Percentiles rank a stretch among this genome's conserved stretches.
phyloP scores from a whole-genome alignment of 2,329 filamentous ascomycete genomes.

The Ceratocystis smalleyi region DNA sequence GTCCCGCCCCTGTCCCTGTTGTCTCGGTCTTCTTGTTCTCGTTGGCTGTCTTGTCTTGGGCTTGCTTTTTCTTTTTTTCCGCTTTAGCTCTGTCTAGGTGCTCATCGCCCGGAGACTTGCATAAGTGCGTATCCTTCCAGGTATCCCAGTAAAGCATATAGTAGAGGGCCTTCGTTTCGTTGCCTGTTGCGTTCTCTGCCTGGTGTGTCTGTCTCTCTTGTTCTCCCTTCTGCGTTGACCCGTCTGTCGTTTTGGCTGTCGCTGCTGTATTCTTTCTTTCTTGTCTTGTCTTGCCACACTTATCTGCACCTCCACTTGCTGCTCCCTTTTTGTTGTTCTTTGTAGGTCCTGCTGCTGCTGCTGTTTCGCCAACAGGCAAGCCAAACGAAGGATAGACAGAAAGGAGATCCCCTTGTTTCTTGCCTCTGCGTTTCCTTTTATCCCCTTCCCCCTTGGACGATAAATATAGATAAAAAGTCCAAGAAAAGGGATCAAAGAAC shows the following conservation, averaged over 20 bases:
- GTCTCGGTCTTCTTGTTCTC: background rate
- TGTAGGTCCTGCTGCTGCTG: background rate
- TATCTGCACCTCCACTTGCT: too few species aligned
- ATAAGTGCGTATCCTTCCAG: too few species aligned
- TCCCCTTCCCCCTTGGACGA: background rate
- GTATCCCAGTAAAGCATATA: too few species aligned
- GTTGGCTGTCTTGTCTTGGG: background rate
- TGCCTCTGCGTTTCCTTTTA: too few species aligned
- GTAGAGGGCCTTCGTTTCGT: background rate
- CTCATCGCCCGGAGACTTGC: too few species aligned
- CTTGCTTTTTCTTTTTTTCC: background rate
- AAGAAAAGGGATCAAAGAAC: background rate
- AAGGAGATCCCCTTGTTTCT: background rate
- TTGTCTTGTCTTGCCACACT: background rate
- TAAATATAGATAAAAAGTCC: background rate
- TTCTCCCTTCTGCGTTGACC: background rate
- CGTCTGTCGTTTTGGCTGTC: background rate
- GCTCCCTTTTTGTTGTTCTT: background rate
- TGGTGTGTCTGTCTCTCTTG: background rate
- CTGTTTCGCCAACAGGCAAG: background rate
- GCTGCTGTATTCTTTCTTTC: background rate
- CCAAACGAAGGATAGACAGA: background rate
- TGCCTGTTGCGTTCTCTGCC: background rate
- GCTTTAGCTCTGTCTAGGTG: too few species aligned
- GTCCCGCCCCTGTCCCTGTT: background rate